Evolutionary conservation across 305 asterid species (phyloP).

Genomic region (Fraxinus greggii): DNA sequence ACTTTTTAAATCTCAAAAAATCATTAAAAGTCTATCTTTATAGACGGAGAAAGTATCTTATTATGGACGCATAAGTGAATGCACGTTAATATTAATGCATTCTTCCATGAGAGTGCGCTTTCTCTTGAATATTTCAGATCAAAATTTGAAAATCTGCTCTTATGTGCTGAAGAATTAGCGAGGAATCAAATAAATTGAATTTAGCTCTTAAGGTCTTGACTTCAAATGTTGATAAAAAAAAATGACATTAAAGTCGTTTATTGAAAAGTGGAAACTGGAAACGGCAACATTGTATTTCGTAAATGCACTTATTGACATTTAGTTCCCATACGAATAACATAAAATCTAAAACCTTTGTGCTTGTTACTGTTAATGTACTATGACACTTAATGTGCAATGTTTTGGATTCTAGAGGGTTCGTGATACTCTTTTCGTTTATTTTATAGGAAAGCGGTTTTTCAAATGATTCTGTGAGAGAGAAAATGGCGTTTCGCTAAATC

Average conservation of each 20-base stretch:
- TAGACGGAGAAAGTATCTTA: too few species aligned
- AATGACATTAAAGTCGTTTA: background rate
- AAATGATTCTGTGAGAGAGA: too few species aligned
- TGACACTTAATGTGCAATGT: background rate
- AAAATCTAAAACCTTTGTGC: background rate
- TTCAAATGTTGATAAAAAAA: background rate
- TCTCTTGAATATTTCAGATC: background rate
- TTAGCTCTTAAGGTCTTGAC: background rate
- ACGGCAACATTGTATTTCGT: background rate
- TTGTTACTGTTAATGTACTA: background rate
- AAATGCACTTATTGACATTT: background rate
- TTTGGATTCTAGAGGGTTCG: background rate
- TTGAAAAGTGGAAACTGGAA: background rate
- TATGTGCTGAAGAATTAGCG: background rate
- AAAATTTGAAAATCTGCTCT: background rate
- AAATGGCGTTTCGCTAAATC: background rate
- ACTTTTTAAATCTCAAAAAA: too few species aligned
- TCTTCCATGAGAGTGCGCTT: background rate
- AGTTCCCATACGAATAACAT: background rate
- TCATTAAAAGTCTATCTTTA: too few species aligned
- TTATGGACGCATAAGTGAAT: background rate
- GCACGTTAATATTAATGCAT: background rate
- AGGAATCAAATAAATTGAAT: background rate
- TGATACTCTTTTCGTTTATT: background rate
- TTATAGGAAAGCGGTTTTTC: background rate